Evolutionary conservation across 495 filamentous ascomycete species (phyloP), one percentile per base, ranked within the genome.

Genomic region (Pseudevernia furfuracea): DNA sequence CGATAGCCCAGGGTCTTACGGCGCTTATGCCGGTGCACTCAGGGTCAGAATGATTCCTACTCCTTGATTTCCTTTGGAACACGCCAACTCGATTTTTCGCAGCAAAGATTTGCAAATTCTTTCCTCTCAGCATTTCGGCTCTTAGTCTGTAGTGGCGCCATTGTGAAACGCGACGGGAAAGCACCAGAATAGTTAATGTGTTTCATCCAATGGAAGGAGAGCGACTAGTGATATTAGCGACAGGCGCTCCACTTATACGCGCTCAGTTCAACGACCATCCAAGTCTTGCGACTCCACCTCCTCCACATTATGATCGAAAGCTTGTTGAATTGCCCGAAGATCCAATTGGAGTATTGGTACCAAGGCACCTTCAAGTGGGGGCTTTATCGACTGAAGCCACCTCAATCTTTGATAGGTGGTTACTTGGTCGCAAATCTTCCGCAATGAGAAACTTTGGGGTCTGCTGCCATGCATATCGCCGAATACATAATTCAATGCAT

Each of bases 131-230:
- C 46, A 28, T 52, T 52, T 23, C 25, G 14, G 11, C 23, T 34
- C 3, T n/a, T 34, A 34, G 17, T 55, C 15, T 34, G 11, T 30
- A 32, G 7, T 55, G 52, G 30, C 17, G 52, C 30, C 52, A 19
- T 59, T 4, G 41, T 59, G 57, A 59, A 59, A 59, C 57, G 36
- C 30, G 39, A 43, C 39, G 36, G n/a, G n/a, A n/a, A n/a, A 41
- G 52, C 52, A 55, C 30, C 39, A 41, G n/a, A 15, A 43, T 23
- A 0, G 9, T 41, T 41, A 21, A 59, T 43, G 0, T 59, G 57
- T 43, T 38, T 59, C 39, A 38, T 21, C 39, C 37, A 59, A 59
- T 39, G 37, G 17, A 8, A 28, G n/a, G 39, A 6, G 39, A 41
- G 7, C 19, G 37, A 43, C 57, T 59, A 59, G 36, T 41, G 34